Conservation (phyloP, 306 rosid species). For the Glycyrrhiza uralensis region DNA sequence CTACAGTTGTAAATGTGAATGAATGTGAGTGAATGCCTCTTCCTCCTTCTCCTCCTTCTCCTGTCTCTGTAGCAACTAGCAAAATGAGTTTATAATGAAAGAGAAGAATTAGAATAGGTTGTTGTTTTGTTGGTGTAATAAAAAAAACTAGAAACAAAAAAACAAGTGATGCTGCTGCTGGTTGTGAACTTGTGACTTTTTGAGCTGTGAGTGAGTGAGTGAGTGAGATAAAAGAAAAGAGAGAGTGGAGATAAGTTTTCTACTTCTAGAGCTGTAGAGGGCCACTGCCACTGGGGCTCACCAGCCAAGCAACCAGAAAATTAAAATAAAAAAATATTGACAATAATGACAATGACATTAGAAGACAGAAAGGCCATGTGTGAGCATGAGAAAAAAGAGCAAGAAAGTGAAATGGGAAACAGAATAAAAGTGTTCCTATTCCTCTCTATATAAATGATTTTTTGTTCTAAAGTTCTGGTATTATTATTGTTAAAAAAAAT, state of each 20-base stretch:
- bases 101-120: not conserved
- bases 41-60: too few species aligned
- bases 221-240: not conserved
- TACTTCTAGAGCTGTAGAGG: conserved; percentile 27
- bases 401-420: conserved; percentile 26
- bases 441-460: not conserved
- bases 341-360: conserved; percentile 1
- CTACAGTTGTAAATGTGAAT: not conserved
- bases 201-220: conserved; percentile 14
- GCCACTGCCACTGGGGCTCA: conserved; percentile 25
- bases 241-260: conserved; percentile 31
- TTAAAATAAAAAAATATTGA: too few species aligned
- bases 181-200: conserved; percentile 15
- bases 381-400: not conserved
- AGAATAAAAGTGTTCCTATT: conserved; percentile 21
- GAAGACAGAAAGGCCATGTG: conserved; percentile 41
- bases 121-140: conserved; percentile 7
- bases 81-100: conserved; percentile 21
- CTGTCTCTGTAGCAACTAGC: not conserved
- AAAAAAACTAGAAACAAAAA: too few species aligned
- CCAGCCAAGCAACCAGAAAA: conserved; percentile 36
- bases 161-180: too few species aligned
- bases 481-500: not conserved
- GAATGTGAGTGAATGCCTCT: conserved; percentile 1
- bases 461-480: not conserved